Evolutionary conservation across 176 grass and related monocot species (phyloP), one percentile per base, ranked within the genome.

Genomic region (Oryza meridionalis): DNA sequence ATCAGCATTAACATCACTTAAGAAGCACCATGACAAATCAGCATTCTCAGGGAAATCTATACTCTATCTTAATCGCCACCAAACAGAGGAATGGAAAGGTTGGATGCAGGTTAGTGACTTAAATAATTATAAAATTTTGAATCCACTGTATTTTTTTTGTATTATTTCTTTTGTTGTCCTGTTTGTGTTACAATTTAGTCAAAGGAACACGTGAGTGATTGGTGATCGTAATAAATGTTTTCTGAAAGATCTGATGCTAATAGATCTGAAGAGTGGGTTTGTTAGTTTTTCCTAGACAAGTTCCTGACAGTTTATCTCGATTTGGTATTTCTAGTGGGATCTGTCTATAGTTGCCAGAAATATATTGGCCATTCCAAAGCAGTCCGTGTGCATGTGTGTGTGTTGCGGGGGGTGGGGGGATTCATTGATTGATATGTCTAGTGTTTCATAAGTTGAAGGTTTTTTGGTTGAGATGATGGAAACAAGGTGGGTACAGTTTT

Each of bases 31-130:
- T 83, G 94, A 97, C 45, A 91, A 90, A 66, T 97, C 91, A 76
- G 70, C 89, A 78, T 90, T 90, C 78, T 84, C 94, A 19, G 91
- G 91, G 4, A 97, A 94, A 70, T 77, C 91, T 64, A 88, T 90
- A 75, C 77, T 97, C 17, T 97, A 88, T 87, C 86, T 97, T 46
- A 97, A 94, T 32, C 91, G 94, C 33, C 89, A 94, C 65, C 94
- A 97, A 85, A 97, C 94, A 11, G 94, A 97, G 63, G 94, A 97
- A 84, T 97, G 94, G 94, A 97, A 40, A 91, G 94, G 94, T 2
- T 97, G 89, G 91, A 97, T 97, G 94, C 94, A 97, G 89, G 94
- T 97, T 83, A 65, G 85, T 90, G 17, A 61, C 80, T 87, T 59
- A 53, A 51, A 0, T 55, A 8, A 19, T 44, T 47, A 29, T 19